A percentile compares a stretch with the other conserved stretches of the same genome.
phyloP scores from a whole-genome alignment of 1,284 basidiomycete species.

The Phellinidium pouzarii region DNA sequence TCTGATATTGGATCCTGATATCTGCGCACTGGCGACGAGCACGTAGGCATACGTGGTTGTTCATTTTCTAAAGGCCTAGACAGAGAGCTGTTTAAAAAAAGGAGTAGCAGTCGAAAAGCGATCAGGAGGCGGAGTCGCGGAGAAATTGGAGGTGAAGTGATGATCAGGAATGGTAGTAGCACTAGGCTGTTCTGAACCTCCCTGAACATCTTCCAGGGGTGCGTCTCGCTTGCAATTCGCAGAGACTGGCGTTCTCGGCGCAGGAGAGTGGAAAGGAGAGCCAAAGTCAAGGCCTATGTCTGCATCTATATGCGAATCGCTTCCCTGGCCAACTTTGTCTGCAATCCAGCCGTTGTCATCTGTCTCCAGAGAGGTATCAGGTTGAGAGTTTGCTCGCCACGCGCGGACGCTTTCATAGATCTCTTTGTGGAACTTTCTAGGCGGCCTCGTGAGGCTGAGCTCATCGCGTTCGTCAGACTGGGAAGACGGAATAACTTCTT shows the following conservation, averaged over 20 bases:
- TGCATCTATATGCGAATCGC: neutral
- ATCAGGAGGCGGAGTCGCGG: neutral
- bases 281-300: conserved; percentile 26
- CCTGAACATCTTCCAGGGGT: neutral
- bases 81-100: neutral
- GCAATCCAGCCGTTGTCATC: conserved; percentile 6
- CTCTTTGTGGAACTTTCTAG: conserved; percentile 25
- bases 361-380: neutral
- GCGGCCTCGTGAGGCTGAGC: conserved; percentile 30
- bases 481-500: conserved; percentile 46
- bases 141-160: neutral
- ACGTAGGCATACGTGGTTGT: neutral
- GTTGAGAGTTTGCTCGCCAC: conserved; percentile 34
- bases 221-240: neutral
- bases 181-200: neutral
- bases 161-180: neutral
- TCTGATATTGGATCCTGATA: neutral
- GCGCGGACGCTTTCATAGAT: conserved; percentile 34
- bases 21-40: neutral
- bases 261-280: conserved; percentile 4
- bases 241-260: conserved; percentile 1
- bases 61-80: neutral
- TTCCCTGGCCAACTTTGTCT: too few species aligned
- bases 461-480: conserved; percentile 59
- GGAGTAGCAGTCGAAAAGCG: neutral